Conservation (phyloP, 2,329 filamentous ascomycete genomes). For the Phyllosticta citrichinensis region DNA sequence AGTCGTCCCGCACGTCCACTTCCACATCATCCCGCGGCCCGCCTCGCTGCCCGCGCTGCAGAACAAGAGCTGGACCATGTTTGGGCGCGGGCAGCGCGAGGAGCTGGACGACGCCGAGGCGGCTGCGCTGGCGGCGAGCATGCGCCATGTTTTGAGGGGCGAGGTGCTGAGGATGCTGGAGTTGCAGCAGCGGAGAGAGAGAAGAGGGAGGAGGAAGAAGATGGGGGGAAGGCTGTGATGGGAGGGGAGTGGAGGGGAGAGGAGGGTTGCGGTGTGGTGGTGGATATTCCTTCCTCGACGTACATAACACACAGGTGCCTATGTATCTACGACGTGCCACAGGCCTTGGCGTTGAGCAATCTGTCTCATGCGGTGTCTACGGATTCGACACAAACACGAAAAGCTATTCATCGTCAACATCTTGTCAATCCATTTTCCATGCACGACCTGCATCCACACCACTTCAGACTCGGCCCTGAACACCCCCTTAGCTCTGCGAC, state of each 20-base stretch:
- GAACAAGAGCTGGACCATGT: slow-evolving; percentile 68
- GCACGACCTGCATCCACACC: too few relatives aligned
- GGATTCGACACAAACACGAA: too few relatives aligned
- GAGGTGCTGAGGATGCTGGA: slow-evolving; percentile 22
- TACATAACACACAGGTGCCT: too few relatives aligned
- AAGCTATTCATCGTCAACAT: too few relatives aligned
- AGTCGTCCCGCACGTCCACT: slow-evolving; percentile 88
- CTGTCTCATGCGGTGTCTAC: too few relatives aligned
- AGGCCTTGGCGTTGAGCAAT: too few relatives aligned
- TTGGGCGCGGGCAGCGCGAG: slow-evolving; percentile 61
- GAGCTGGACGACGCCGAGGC: slow-evolving; percentile 72
- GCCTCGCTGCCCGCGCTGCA: slow-evolving; percentile 40
- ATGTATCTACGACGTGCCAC: too few relatives aligned
- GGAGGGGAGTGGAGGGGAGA: too few relatives aligned
- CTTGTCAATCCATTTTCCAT: too few relatives aligned
- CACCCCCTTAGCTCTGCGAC: too few relatives aligned
- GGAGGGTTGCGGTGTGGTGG: not conserved
- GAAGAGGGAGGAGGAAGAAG: not conserved
- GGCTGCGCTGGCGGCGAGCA: slow-evolving; percentile 44
- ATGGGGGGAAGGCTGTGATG: not conserved
- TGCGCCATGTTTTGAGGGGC: slow-evolving; percentile 30
- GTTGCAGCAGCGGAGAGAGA: not conserved
- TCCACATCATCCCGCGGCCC: slow-evolving; percentile 84
- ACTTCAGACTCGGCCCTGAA: too few relatives aligned
- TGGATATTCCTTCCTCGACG: not conserved